Percentiles rank a stretch among this genome's conserved stretches.
These are phyloP conservation scores for Secale cereale DNA, from an alignment of 176 grass and related monocot species.

Conservation along the genomic window DNA sequence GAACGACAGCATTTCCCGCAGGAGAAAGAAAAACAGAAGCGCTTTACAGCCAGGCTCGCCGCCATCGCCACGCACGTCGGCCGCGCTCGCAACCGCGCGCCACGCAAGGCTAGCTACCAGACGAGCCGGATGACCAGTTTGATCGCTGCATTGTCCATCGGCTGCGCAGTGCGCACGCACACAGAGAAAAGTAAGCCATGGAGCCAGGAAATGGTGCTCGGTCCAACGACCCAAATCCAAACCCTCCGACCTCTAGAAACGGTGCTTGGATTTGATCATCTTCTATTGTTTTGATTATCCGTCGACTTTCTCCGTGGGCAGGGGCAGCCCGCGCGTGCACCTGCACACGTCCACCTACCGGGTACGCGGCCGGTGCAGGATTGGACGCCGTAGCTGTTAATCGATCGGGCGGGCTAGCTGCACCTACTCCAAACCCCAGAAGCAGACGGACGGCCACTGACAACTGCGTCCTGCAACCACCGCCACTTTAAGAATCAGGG, in stretches of 20 bases:
- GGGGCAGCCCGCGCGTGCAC: not conserved
- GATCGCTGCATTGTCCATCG: not conserved
- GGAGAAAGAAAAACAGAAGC: not conserved
- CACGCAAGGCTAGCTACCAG: not conserved
- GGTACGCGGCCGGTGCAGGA: not conserved
- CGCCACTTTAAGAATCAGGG: not conserved
- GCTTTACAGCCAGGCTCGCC: constrained; percentile 8
- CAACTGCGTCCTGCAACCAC: not conserved
- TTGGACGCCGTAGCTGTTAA: not conserved
- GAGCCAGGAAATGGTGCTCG: not conserved
- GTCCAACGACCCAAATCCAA: not conserved
- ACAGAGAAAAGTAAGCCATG: too few species aligned
- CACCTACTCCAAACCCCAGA: not conserved
- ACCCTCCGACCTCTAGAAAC: not conserved
- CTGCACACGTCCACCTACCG: not conserved
- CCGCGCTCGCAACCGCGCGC: not conserved
- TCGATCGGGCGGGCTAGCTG: not conserved
- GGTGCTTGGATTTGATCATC: not conserved
- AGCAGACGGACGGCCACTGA: not conserved
- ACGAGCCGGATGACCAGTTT: not conserved
- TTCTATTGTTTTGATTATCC: not conserved
- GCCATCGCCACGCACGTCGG: not conserved
- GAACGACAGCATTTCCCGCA: not conserved
- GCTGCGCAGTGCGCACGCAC: not conserved
- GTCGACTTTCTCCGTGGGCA: not conserved